Percentiles rank a stretch among this genome's conserved stretches.
These are phyloP conservation scores for Trichoderma arundinaceum DNA, from an alignment of 2,329 filamentous ascomycete genomes.

Conservation along the genomic window DNA sequence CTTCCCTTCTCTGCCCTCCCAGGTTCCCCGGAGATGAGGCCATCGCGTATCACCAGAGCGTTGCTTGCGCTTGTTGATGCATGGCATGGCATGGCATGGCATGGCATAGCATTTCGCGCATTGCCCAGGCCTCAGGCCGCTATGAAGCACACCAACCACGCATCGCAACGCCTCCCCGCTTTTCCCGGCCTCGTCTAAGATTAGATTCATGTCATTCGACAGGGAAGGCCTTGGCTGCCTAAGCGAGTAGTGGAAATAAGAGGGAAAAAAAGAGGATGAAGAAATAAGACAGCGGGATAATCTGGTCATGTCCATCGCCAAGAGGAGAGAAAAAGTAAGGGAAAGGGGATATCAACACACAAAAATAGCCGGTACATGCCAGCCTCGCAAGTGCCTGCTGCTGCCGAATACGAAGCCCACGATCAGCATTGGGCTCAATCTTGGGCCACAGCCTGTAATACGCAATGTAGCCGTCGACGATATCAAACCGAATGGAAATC, in stretches of 20 bases:
- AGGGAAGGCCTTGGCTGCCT: constrained; percentile 12
- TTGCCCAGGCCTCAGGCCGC: constrained; percentile 14
- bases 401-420: constrained; percentile 23
- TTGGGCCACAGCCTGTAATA: not conserved
- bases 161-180: constrained; percentile 8
- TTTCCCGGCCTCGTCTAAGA: constrained; percentile 9
- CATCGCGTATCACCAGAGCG: constrained; percentile 17
- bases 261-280: not conserved
- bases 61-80: constrained; percentile 15
- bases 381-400: not conserved
- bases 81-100: constrained; percentile 26
- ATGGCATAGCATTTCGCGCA: constrained; percentile 11
- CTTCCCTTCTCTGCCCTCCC: not conserved
- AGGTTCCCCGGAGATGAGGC: constrained; percentile 25
- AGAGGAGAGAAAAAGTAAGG: too few relatives aligned
- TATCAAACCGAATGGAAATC: too few relatives aligned
- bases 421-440: constrained; percentile 12
- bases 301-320: too few relatives aligned
- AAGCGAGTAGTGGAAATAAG: constrained; percentile 13
- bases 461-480: too few relatives aligned
- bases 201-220: constrained; percentile 19
- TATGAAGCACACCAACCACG: constrained; percentile 8
- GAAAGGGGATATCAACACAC: too few relatives aligned
- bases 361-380: too few relatives aligned
- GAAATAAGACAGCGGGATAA: not conserved